Percentiles rank a stretch among this genome's conserved stretches.
phyloP scores from a whole-genome alignment of 805 yeast species.

The Schwanniomyces vanrijiae region DNA sequence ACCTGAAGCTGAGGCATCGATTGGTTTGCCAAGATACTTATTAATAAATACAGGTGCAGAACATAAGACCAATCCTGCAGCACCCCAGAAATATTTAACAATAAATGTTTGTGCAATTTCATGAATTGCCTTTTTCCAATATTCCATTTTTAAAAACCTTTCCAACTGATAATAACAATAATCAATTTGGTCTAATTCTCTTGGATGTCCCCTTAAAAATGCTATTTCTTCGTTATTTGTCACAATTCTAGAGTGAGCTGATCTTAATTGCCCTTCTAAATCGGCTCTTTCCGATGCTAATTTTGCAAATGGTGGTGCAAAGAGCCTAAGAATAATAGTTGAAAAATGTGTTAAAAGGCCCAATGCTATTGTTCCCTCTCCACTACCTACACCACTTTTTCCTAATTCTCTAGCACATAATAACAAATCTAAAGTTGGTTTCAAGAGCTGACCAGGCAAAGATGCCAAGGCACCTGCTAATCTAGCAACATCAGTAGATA shows the following conservation, averaged over 20 bases:
- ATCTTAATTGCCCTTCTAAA: slow-evolving; percentile 81
- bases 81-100: slow-evolving; percentile 94
- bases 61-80: slow-evolving; percentile 85
- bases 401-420: slow-evolving; percentile 79
- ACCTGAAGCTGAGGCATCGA: slow-evolving; percentile 58
- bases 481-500: slow-evolving; percentile 77
- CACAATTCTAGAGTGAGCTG: slow-evolving; percentile 79
- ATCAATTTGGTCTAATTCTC: slow-evolving; percentile 78
- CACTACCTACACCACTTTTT: slow-evolving; percentile 61
- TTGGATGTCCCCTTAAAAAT: slow-evolving; percentile 72
- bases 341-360: slow-evolving; percentile 82
- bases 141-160: slow-evolving; percentile 70
- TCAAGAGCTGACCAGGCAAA: slow-evolving; percentile 79
- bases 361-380: slow-evolving; percentile 75
- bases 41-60: slow-evolving; percentile 82
- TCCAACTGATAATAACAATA: slow-evolving; percentile 79
- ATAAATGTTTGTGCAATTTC: slow-evolving; percentile 85
- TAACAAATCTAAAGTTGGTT: slow-evolving; percentile 77
- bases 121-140: slow-evolving; percentile 74
- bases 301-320: slow-evolving; percentile 89
- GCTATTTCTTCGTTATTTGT: slow-evolving; percentile 86
- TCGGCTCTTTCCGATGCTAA: slow-evolving; percentile 73
- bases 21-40: slow-evolving; percentile 47
- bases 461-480: slow-evolving; percentile 69
- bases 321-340: slow-evolving; percentile 65